Conservation (phyloP, 257 asterid genomes). For the Lantana camara region DNA sequence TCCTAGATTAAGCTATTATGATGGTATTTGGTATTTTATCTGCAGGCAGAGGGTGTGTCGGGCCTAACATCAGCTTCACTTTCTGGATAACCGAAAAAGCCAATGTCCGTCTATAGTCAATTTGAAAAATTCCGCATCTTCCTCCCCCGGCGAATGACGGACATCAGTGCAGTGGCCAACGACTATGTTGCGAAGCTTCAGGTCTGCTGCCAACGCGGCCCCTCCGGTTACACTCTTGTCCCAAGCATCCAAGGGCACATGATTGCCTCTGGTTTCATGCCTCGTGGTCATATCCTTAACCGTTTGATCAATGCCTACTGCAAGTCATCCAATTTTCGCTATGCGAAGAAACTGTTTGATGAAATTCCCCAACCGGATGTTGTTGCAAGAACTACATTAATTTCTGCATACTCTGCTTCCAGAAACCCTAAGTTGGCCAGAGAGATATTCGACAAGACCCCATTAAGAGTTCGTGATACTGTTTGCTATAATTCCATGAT, state of each 20-base stretch:
- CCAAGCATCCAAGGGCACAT: conserved; percentile 54
- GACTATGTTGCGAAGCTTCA: conserved; percentile 52
- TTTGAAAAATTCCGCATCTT: conserved; percentile 41
- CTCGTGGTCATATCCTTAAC: conserved; percentile 57
- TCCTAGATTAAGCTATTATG: too few relatives aligned
- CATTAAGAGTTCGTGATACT: conserved; percentile 53
- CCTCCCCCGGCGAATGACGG: conserved; percentile 27
- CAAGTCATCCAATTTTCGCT: conserved; percentile 47
- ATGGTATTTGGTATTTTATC: too few relatives aligned
- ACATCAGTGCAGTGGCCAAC: conserved; percentile 42
- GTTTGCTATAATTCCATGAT: conserved; percentile 62
- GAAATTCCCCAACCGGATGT: conserved; percentile 70
- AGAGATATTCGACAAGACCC: conserved; percentile 46
- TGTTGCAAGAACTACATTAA: conserved; percentile 62
- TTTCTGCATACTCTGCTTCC: conserved; percentile 59
- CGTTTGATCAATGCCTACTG: conserved; percentile 54
- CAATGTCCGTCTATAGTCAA: conserved; percentile 24
- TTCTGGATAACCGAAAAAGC: background rate
- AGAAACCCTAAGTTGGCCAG: conserved; percentile 48
- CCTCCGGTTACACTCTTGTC: conserved; percentile 40
- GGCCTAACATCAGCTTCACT: background rate
- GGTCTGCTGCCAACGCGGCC: conserved; percentile 46
- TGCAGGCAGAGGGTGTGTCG: too few relatives aligned
- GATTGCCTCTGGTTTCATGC: conserved; percentile 60
- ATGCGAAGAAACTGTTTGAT: conserved; percentile 63